Base-by-base conservation (phyloP, 2,329 filamentous ascomycete species). In the Pseudogymnoascus sp. region DNA sequence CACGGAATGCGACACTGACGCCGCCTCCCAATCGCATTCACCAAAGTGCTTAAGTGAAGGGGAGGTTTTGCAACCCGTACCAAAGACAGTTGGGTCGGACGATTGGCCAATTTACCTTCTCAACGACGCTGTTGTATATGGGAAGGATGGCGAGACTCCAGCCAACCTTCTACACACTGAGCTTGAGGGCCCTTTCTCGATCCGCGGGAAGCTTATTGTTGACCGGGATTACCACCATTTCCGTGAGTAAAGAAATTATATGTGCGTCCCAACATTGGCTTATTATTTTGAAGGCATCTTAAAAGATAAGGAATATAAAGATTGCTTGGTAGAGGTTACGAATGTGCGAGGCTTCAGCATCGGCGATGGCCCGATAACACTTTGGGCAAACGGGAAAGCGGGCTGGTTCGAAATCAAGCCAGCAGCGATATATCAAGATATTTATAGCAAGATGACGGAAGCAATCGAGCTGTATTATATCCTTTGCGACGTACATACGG, bases 331-430 rank as follows among this genome's bases (percentile, higher is more conserved):
- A 64, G 82, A 87, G 66, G 78, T 90, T 60, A 73, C 76, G n/a
- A 75, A 79, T 35, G 78, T 77, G 23, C 65, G 67, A 2, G 69
- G 71, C 33, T 85, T 82, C 68, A 82, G 85, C 11, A 83, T 87
- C 33, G 82, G 82, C 12, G 80, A 82, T 60, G 79, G 79, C 0
- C 76, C 78, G 16, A 78, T 83, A 3, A 77, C 82, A n/a, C 76
- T 89, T 30, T 91, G 88, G 88, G 84, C 87, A 1, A 77, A 80
- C 30, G 85, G 85, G 38, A 72, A 77, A 61, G 81, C 85, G 11
- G 88, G 87, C 49, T 91, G 87, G 86, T 90, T 84, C 70, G 82
- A 87, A 69, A 80, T 91, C 42, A 77, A 77, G 33, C 87, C 89
- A 1, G 76, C 82, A n/a, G 69, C 76, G 8, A 72, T 75, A 2